phyloP scores from a whole-genome alignment of 2,329 filamentous ascomycete genomes.

The Botryotinia calthae region DNA sequence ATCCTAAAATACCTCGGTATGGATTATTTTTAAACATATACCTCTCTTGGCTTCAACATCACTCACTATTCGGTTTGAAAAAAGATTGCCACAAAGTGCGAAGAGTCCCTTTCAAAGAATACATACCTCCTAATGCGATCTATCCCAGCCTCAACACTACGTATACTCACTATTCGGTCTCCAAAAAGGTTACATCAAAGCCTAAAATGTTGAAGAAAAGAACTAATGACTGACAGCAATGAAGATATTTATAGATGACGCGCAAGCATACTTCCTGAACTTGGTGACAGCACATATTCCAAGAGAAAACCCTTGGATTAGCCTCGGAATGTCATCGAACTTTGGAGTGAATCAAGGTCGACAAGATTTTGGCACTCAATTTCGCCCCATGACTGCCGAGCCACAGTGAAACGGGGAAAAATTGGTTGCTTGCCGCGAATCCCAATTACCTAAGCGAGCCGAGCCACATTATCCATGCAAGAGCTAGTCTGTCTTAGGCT shows the following conservation, averaged over 20 bases:
- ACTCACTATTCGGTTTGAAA: not conserved
- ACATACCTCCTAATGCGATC: not conserved
- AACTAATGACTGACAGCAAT: no score
- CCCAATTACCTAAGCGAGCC: not conserved
- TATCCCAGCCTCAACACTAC: not conserved
- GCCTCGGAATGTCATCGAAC: not conserved
- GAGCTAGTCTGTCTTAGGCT: not conserved
- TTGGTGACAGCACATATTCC: not conserved
- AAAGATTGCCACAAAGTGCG: not conserved
- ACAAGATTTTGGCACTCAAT: not conserved
- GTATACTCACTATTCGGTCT: not conserved
- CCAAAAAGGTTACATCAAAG: not conserved
- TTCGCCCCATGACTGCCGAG: not conserved
- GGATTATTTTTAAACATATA: not conserved
- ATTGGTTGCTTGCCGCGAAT: not conserved
- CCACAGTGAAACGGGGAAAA: not conserved
- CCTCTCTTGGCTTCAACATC: not conserved
- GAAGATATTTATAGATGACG: slow-evolving; percentile 6
- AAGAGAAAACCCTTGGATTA: not conserved
- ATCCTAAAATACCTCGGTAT: not conserved
- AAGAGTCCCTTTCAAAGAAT: not conserved
- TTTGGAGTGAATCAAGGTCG: not conserved
- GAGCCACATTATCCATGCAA: not conserved
- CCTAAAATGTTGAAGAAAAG: not conserved
- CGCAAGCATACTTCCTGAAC: not conserved